Percentiles rank a stretch among this genome's conserved stretches.
Conservation (phyloP, 208 protist genomes). For the Crithidia acanthocephali region DNA sequence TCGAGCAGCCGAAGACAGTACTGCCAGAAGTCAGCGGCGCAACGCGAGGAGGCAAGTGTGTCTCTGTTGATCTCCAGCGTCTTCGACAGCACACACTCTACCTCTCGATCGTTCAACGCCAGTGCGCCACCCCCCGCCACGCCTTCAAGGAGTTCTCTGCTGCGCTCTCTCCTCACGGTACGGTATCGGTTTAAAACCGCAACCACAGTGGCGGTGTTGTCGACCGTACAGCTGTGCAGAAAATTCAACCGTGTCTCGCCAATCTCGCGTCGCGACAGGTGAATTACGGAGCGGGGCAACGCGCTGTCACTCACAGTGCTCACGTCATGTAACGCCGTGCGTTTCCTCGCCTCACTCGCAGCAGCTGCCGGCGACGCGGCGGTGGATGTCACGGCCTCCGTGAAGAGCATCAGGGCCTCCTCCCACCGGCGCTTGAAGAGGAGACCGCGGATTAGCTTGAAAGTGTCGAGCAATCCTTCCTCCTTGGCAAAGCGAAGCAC, state of each 20-base stretch:
- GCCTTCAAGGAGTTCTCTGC: background rate
- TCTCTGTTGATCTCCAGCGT: conserved; percentile 13
- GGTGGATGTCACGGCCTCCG: conserved; percentile 25
- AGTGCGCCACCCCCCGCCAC: background rate
- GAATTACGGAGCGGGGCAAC: background rate
- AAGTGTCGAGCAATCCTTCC: conserved; percentile 43
- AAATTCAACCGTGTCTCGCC: conserved; percentile 43
- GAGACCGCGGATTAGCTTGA: conserved; percentile 64
- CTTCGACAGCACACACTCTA: conserved; percentile 67
- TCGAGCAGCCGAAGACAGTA: conserved; percentile 46
- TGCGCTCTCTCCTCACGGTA: background rate
- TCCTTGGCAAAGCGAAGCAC: conserved; percentile 35
- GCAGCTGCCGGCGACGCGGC: background rate
- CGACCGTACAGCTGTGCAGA: conserved; percentile 34
- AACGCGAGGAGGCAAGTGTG: background rate
- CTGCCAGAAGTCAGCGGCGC: conserved; percentile 37
- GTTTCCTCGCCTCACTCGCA: background rate
- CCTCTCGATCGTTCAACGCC: conserved; percentile 48
- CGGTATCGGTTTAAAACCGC: conserved; percentile 30
- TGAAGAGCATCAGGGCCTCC: conserved; percentile 48
- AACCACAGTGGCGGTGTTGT: conserved; percentile 34
- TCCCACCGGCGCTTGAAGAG: conserved; percentile 39
- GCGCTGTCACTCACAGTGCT: background rate
- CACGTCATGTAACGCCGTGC: background rate
- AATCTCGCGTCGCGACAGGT: conserved; percentile 43